These are phyloP conservation scores for Erigeron philadelphicus DNA, from an alignment of 140 eudicot genomes.

Conservation along the genomic window DNA sequence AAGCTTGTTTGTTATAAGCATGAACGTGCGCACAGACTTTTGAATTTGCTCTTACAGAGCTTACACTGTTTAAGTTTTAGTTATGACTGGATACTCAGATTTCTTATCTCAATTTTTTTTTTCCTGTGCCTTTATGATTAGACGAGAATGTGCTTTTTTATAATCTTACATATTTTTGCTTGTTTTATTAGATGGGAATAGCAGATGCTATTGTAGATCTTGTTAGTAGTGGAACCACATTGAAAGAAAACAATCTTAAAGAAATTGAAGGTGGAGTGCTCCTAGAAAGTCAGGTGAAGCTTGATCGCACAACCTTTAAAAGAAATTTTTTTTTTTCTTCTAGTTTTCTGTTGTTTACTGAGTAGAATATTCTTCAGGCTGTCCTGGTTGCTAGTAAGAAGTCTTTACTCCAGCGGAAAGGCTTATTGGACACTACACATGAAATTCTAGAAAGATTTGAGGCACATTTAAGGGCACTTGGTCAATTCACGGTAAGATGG, in stretches of 20 bases:
- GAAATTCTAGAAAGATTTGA: slow-evolving; percentile 94
- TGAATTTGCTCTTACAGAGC: too few species aligned
- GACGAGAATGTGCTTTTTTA: background rate
- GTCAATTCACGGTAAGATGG: slow-evolving; percentile 67
- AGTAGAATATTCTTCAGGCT: slow-evolving; percentile 52
- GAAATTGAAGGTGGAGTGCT: slow-evolving; percentile 88
- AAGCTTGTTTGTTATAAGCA: too few species aligned
- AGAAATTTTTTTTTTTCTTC: background rate
- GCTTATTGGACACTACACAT: slow-evolving; percentile 64
- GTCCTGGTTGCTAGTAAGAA: slow-evolving; percentile 92
- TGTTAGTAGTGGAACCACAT: slow-evolving; percentile 92
- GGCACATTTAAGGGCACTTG: slow-evolving; percentile 83
- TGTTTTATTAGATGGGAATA: slow-evolving; percentile 70
- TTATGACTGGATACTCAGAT: background rate
- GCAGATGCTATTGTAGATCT: slow-evolving; percentile 99
- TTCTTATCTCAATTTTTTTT: background rate
- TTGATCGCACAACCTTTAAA: slow-evolving; percentile 12
- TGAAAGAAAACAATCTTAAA: slow-evolving; percentile 87
- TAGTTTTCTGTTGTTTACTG: background rate
- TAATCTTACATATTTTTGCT: slow-evolving; percentile 10
- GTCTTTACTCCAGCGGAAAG: slow-evolving; percentile 66
- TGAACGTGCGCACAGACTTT: too few species aligned
- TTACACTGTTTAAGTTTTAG: too few species aligned
- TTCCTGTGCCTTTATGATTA: background rate
- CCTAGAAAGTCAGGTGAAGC: slow-evolving; percentile 78